A percentile compares a stretch with the other conserved stretches of the same genome.
These are phyloP conservation scores for Thraustochytrium striatum DNA, from an alignment of 352 stramenopile species.

Conservation along the genomic window DNA sequence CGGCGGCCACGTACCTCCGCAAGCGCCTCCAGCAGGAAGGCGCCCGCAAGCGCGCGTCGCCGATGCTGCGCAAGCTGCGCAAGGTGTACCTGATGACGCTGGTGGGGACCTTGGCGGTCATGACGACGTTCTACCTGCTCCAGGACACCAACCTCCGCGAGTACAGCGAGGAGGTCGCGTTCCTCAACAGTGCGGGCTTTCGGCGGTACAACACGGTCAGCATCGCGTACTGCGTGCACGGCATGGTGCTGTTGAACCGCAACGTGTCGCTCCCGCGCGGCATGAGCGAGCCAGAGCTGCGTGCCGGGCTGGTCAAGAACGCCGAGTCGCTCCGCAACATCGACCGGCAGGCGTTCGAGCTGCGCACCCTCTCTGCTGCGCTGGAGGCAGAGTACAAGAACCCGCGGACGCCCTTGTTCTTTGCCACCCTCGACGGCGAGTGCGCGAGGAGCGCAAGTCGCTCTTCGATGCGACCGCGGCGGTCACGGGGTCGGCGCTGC, in stretches of 20 bases:
- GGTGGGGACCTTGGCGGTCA: neutral
- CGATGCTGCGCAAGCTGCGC: slow-evolving; percentile 11
- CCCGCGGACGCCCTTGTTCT: too few relatives aligned
- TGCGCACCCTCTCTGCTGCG: neutral
- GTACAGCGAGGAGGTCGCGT: slow-evolving; percentile 13
- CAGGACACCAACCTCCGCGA: slow-evolving; percentile 1
- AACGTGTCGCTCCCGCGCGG: neutral
- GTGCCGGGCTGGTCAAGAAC: neutral
- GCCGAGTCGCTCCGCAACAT: neutral
- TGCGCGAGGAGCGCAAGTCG: neutral
- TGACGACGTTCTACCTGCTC: slow-evolving; percentile 26
- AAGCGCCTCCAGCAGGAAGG: slow-evolving; percentile 23
- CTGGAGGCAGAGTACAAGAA: neutral
- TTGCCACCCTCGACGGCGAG: too few relatives aligned
- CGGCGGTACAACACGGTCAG: slow-evolving; percentile 6
- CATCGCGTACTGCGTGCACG: slow-evolving; percentile 21
- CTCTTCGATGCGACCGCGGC: slow-evolving; percentile 39
- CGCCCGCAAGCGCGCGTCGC: neutral
- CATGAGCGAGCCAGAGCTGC: neutral
- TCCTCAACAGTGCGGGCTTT: slow-evolving; percentile 25
- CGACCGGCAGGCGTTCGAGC: neutral
- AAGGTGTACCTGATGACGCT: slow-evolving; percentile 3
- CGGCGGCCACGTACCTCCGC: slow-evolving; percentile 17
- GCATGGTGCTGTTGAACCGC: neutral
- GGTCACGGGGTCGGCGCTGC: neutral